Evolutionary conservation across 495 filamentous ascomycete genomes (phyloP).

Genomic region (Aspergillus campestris): DNA sequence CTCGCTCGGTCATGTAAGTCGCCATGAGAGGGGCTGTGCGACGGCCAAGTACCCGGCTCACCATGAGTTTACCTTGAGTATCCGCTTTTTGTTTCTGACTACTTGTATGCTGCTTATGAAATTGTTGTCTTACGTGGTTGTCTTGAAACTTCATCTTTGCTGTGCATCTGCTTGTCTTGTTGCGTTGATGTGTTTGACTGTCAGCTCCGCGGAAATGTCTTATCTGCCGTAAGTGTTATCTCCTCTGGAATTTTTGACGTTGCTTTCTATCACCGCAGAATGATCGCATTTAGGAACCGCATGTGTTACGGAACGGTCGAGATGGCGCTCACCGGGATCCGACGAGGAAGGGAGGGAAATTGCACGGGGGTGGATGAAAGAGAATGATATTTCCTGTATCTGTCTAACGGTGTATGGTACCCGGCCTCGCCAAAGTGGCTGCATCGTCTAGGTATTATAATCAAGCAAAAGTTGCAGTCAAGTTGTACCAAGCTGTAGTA

Average conservation of each 20-base stretch:
- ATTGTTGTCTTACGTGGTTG: neutral
- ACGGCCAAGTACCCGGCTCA: too few relatives aligned
- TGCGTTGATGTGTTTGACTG: conserved; percentile 5
- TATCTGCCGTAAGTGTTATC: conserved; percentile 12
- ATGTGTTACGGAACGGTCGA: conserved; percentile 9
- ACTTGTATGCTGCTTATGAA: too few relatives aligned
- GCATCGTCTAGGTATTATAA: neutral
- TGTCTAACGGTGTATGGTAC: conserved; percentile 12
- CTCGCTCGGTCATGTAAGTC: conserved; percentile 14
- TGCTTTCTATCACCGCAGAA: conserved; percentile 10
- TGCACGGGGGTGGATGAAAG: neutral
- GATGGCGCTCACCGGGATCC: neutral
- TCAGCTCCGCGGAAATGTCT: conserved; percentile 4
- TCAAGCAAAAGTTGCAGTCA: neutral
- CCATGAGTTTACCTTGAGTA: too few relatives aligned
- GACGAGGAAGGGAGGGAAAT: neutral
- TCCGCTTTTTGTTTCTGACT: too few relatives aligned
- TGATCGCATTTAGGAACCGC: conserved; percentile 10
- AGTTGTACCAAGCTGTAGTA: neutral
- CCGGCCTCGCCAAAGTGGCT: conserved; percentile 1
- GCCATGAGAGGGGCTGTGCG: neutral
- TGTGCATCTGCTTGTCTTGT: conserved; percentile 2
- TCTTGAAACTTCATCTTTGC: neutral
- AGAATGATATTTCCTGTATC: conserved; percentile 12
- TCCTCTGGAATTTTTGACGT: conserved; percentile 18